phyloP scores from a whole-genome alignment of 2,329 filamentous ascomycete genomes.

The Phialemoniopsis sp. region DNA sequence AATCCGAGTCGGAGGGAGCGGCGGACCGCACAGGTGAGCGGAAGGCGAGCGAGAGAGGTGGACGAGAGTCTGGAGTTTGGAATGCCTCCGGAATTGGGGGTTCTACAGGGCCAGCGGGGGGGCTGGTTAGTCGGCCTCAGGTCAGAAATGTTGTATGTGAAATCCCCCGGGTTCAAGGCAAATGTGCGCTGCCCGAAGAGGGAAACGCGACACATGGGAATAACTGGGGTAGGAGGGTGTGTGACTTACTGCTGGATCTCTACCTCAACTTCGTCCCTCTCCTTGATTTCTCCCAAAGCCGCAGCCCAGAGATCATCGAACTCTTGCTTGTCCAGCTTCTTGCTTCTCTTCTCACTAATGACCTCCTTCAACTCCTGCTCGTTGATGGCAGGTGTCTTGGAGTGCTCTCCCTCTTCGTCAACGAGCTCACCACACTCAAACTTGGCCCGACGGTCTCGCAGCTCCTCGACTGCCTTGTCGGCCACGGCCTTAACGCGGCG shows the following conservation, averaged over 20 bases:
- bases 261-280: constrained; percentile 56
- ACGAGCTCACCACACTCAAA: constrained; percentile 81
- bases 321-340: constrained; percentile 79
- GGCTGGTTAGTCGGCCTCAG: constrained; percentile 76
- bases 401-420: constrained; percentile 55
- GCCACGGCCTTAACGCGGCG: constrained; percentile 83
- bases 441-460: constrained; percentile 79
- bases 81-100: constrained; percentile 59
- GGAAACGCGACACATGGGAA: constrained; percentile 4
- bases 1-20: constrained; percentile 74
- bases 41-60: constrained; percentile 86
- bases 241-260: constrained; percentile 23
- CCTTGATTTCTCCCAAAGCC: constrained; percentile 68
- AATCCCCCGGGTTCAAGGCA: too few species aligned
- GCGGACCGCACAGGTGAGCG: constrained; percentile 77
- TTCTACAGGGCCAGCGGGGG: constrained; percentile 68
- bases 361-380: constrained; percentile 75
- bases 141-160: constrained; percentile 23
- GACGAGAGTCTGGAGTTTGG: constrained; percentile 65
- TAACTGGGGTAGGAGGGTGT: neutral
- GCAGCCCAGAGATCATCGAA: constrained; percentile 85
- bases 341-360: constrained; percentile 72
- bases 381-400: constrained; percentile 53
- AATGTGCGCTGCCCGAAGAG: too few species aligned
- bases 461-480: constrained; percentile 79